Conservation (phyloP, 345 rosid genomes). For the Eutrema heterophyllum region DNA sequence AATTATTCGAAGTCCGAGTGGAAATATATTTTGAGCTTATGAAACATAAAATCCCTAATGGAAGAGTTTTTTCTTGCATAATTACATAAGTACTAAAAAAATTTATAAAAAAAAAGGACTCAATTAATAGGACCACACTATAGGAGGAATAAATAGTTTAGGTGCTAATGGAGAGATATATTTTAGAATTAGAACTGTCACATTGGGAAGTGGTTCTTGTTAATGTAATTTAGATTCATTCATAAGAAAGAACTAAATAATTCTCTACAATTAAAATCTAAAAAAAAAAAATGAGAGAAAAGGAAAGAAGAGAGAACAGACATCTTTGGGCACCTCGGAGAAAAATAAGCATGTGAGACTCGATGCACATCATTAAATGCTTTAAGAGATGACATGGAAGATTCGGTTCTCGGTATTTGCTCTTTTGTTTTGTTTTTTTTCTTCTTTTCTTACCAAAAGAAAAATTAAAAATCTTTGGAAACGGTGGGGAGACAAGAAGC, state of each 20-base stretch:
- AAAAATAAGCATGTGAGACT: slow-evolving; percentile 44
- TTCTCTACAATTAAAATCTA: background rate
- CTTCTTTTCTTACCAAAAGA: background rate
- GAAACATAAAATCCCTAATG: background rate
- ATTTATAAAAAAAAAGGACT: background rate
- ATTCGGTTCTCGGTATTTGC: slow-evolving; percentile 60
- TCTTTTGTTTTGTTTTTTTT: background rate
- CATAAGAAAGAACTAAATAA: slow-evolving; percentile 13
- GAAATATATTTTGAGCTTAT: background rate
- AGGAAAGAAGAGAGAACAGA: slow-evolving; percentile 48
- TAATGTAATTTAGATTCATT: slow-evolving; percentile 11
- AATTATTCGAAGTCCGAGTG: background rate
- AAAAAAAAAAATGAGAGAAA: too few species aligned
- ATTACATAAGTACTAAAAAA: background rate
- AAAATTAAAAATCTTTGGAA: slow-evolving; percentile 4
- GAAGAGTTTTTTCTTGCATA: background rate
- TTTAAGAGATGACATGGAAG: slow-evolving; percentile 54
- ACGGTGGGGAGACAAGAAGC: slow-evolving; percentile 44
- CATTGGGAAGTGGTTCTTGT: slow-evolving; percentile 26
- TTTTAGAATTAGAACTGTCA: slow-evolving; percentile 21
- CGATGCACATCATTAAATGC: slow-evolving; percentile 58
- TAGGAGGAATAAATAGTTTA: slow-evolving; percentile 13
- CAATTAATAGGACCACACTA: background rate
- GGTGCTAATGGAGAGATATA: slow-evolving; percentile 11
- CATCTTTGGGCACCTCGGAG: slow-evolving; percentile 59